Evolutionary conservation across 768 basidiomycete species (phyloP).

Genomic region (Cubamyces lactineus): DNA sequence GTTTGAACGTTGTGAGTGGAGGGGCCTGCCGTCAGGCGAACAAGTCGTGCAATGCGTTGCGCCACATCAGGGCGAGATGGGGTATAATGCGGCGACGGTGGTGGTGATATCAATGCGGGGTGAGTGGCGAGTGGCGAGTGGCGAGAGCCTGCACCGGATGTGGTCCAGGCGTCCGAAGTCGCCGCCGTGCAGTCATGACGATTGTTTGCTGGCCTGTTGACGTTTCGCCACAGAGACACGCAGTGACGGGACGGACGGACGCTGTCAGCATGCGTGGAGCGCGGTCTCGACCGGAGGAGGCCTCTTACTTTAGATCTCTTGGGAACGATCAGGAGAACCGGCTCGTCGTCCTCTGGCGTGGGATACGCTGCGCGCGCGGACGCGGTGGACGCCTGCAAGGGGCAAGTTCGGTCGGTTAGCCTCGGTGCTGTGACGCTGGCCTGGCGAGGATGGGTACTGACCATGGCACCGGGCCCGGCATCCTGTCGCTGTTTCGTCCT

Average conservation of each 20-base stretch:
- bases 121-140: slow-evolving; percentile 12
- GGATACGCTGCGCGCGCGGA: slow-evolving; percentile 12
- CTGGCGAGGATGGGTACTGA: slow-evolving; percentile 14
- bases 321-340: slow-evolving; percentile 28
- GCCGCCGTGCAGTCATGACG: slow-evolving; percentile 12
- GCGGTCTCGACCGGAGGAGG: slow-evolving; percentile 1
- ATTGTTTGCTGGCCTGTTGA: slow-evolving; percentile 14
- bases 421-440: slow-evolving; percentile 2
- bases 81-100: slow-evolving; percentile 10
- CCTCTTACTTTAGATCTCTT: slow-evolving; percentile 29
- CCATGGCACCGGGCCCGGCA: slow-evolving; percentile 18
- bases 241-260: not conserved
- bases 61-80: not conserved
- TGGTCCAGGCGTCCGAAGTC: not conserved
- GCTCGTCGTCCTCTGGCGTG: slow-evolving; percentile 31
- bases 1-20: not conserved
- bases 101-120: not conserved
- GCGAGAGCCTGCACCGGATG: not conserved
- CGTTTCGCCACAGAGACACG: not conserved
- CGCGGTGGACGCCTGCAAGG: slow-evolving; percentile 3
- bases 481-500: slow-evolving; percentile 30
- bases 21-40: slow-evolving; percentile 6
- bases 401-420: slow-evolving; percentile 6
- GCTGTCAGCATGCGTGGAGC: slow-evolving; percentile 6
- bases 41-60: not conserved